Conservation (phyloP, 2,329 filamentous ascomycete species). For the Cladosporium sp. region DNA sequence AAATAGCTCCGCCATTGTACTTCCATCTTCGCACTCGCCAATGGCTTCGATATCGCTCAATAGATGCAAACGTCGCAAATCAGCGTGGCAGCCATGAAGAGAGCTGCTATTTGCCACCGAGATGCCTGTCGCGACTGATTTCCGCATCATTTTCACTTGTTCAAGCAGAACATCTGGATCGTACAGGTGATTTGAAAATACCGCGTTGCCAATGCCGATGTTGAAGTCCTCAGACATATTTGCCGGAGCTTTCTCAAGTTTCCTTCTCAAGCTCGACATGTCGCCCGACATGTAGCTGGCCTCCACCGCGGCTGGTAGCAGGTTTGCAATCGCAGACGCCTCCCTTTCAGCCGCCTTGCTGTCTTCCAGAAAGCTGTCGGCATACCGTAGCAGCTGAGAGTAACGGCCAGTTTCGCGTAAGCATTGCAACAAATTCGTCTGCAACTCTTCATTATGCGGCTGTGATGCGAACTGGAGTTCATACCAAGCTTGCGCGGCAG, state of each 20-base stretch:
- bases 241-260: conserved; percentile 32
- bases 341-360: conserved; percentile 33
- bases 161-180: conserved; percentile 51
- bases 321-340: conserved; percentile 36
- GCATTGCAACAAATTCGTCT: conserved; percentile 79
- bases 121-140: conserved; percentile 66
- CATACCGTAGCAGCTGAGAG: conserved; percentile 66
- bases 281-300: conserved; percentile 85
- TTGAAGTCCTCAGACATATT: conserved; percentile 65
- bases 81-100: conserved; percentile 75
- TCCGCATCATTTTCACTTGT: conserved; percentile 61
- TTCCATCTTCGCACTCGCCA: conserved; percentile 21
- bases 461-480: conserved; percentile 80
- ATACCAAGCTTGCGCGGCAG: conserved; percentile 95
- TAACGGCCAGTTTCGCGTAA: conserved; percentile 94
- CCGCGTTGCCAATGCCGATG: conserved; percentile 66
- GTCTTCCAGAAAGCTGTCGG: conserved; percentile 63
- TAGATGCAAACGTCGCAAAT: conserved; percentile 80
- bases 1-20: conserved; percentile 13
- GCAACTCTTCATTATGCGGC: conserved; percentile 70
- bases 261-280: conserved; percentile 69
- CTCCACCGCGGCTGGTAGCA: conserved; percentile 71
- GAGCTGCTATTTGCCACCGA: conserved; percentile 74
- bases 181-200: conserved; percentile 54
- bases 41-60: conserved; percentile 83